Evolutionary conservation across 495 filamentous ascomycete species (phyloP).

Genomic region (Hypoxylon rickii): DNA sequence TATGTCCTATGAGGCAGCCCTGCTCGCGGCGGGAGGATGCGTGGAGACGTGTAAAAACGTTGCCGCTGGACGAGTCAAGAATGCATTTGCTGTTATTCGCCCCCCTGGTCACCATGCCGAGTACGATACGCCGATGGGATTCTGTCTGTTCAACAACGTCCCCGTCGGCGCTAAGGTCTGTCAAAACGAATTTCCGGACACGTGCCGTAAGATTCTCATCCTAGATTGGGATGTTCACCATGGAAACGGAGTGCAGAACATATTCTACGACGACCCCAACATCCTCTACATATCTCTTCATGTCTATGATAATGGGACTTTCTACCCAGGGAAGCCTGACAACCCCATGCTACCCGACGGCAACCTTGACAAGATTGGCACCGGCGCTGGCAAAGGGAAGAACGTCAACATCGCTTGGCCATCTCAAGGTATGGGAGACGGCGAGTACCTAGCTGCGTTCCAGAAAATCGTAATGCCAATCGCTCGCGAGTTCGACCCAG

Average conservation of each 20-base stretch:
- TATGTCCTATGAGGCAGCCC: slow-evolving; percentile 76
- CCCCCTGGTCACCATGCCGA: slow-evolving; percentile 97
- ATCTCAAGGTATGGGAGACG: slow-evolving; percentile 91
- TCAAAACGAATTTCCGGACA: slow-evolving; percentile 72
- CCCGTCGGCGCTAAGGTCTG: slow-evolving; percentile 85
- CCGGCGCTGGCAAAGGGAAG: slow-evolving; percentile 73
- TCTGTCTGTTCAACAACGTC: slow-evolving; percentile 98
- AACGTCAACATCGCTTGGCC: slow-evolving; percentile 98
- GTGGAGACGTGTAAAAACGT: slow-evolving; percentile 93
- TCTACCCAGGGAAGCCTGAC: slow-evolving; percentile 80
- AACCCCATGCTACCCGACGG: slow-evolving; percentile 63
- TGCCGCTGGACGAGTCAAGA: slow-evolving; percentile 77
- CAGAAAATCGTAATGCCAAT: slow-evolving; percentile 98
- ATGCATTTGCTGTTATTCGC: slow-evolving; percentile 91
- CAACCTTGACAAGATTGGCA: slow-evolving; percentile 75
- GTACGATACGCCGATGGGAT: slow-evolving; percentile 80
- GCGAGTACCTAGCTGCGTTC: slow-evolving; percentile 95
- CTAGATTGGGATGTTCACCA: slow-evolving; percentile 90
- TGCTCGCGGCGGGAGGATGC: slow-evolving; percentile 88
- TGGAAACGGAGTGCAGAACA: slow-evolving; percentile 96
- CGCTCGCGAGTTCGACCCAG: slow-evolving; percentile 87
- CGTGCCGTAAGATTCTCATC: slow-evolving; percentile 85
- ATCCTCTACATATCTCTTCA: slow-evolving; percentile 97
- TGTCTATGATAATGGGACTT: slow-evolving; percentile 77
- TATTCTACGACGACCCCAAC: slow-evolving; percentile 93